Base-by-base conservation (phyloP, 345 rosid genomes). In the Orychophragmus violaceus region DNA sequence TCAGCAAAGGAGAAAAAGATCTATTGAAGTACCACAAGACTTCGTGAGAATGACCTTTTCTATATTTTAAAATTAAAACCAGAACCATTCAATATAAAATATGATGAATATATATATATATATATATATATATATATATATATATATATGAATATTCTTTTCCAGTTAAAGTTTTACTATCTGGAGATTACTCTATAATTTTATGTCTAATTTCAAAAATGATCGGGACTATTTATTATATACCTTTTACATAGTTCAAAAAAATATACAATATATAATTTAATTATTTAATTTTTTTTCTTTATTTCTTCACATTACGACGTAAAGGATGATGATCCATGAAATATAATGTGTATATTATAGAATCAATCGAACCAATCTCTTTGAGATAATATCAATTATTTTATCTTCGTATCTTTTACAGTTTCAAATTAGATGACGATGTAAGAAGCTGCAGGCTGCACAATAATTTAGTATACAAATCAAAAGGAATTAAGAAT, bases 381-480 rank as follows among this genome's bases (percentile, higher is more conserved):
- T 37, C 32, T 7, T 32, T 49, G 16, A 28, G 24, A n/a, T 54
- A 24, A 10, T 41, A 30, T 62, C 62, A 32, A 17, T 71, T 24
- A 24, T 30, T 32, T 44, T 54, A 32, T 54, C 10, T 35, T 12
- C 39, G 5, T 68, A 54, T 71, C 75, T 62, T 42, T 32, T 70
- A 70, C 63, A 1, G 25, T 71, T 70, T 71, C 64, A 70, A 71
- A 44, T 44, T 14, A 25, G 52, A 48, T 48, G 52, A 54, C 36
- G 62, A 71, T 46, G 51, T 45, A 62, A 24, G 50, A 25, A 33
- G 19, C 21, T 27, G 17, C 9, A 23, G 12, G 64, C 64, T 55
- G 36, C 9, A 46, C 50, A 44, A 52, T 48, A 23, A 33, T 62
- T 54, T n/a, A n/a, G n/a, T n/a, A n/a, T n/a, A n/a, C n/a, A n/a